Conservation (phyloP, 306 rosid genomes). For the Quercus cerris region DNA sequence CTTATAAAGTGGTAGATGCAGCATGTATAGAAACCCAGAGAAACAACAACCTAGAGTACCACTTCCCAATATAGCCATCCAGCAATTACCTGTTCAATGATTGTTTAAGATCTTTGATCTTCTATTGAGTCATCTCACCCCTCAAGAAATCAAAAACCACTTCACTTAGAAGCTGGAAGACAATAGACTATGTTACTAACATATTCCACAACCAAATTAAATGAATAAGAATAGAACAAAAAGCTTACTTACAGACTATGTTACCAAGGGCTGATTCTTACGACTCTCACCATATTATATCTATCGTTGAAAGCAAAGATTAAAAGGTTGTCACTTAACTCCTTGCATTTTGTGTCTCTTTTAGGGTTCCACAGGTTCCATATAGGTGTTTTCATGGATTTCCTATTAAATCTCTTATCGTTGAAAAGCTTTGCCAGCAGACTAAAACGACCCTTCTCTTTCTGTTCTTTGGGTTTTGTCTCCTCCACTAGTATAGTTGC, state of each 20-base stretch:
- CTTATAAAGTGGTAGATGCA: neutral
- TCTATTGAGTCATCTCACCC: conserved; percentile 64
- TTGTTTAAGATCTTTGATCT: conserved; percentile 63
- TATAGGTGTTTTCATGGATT: too few relatives aligned
- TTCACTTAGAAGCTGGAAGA: conserved; percentile 52
- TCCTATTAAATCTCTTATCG: too few relatives aligned
- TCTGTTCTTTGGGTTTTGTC: too few relatives aligned
- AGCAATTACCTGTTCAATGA: conserved; percentile 68
- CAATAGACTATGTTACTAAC: conserved; percentile 2
- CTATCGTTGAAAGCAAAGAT: too few relatives aligned
- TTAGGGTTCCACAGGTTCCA: too few relatives aligned
- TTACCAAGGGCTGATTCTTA: too few relatives aligned
- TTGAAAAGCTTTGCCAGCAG: too few relatives aligned
- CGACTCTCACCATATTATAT: too few relatives aligned
- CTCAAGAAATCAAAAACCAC: conserved; percentile 67
- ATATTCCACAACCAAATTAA: neutral
- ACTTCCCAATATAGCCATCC: neutral
- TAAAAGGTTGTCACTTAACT: too few relatives aligned
- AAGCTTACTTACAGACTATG: conserved; percentile 46
- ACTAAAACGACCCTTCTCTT: too few relatives aligned
- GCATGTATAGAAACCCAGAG: neutral
- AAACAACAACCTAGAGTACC: neutral
- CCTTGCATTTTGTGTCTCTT: too few relatives aligned
- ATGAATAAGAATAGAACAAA: neutral
- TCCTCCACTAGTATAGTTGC: too few relatives aligned